Evolutionary conservation across 2,329 filamentous ascomycete species (phyloP), one percentile per base, ranked within the genome.

Genomic region (Trichothecium roseum): DNA sequence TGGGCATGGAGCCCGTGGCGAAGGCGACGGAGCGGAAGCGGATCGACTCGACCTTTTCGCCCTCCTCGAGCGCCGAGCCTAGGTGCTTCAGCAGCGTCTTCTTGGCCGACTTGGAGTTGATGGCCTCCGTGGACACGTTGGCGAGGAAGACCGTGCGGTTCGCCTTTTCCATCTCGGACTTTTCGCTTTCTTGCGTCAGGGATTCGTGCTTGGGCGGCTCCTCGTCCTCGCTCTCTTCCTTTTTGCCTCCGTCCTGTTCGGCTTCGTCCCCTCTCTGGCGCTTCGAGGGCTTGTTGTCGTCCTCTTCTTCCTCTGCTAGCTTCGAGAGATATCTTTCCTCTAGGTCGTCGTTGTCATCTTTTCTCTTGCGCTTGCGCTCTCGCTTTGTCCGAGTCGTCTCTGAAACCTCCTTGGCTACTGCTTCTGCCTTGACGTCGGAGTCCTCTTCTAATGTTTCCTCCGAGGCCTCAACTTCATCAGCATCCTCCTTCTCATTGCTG

Each of bases 11-110:
- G 26, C 68, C 73, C 18, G 77, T 77, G 5, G 82, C 74, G 56
- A 93, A 96, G 3, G 91, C 84, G 12, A 87, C 85, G 7, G 89
- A 96, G 39, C 91, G 84, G 68, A 96, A 98, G 16, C 91, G 85
- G 41, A 98, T 69, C 3, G 88, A 94, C 55, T 94, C 84, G 30
- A 98, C 68, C 50, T 84, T 88, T 58, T 84, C 81, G 2, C 69
- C 63, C 2, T 67, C 42, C 37, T 69, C 63, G 34, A 93, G 67
- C 50, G 86, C 81, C 1, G 85, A 86, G n/a, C 73, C 69, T 31
- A 95, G 74, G 55, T 95, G 85, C 29, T 72, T 66, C 45, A 85
- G 64, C 20, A 95, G 72, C 3, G 72, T 71, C 64, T 86, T 93
- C 62, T 85, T 87, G 24, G 79, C 81, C 3, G 78, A 61, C 52